Conservation (phyloP, 148 eudicot genomes). For the Camellia lanceoleosa region DNA sequence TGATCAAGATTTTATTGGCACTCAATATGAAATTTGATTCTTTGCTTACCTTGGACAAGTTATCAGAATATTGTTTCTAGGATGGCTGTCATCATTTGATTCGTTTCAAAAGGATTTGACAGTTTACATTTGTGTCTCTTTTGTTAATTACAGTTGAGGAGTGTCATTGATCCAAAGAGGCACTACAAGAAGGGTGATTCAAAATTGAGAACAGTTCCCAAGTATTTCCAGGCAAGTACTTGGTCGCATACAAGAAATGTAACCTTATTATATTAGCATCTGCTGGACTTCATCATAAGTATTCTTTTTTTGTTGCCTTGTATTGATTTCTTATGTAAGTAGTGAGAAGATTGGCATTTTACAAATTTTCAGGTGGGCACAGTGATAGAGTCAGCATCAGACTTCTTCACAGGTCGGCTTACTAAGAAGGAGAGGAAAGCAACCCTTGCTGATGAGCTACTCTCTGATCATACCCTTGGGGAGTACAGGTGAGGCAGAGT, state of each 20-base stretch:
- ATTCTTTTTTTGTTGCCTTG: background rate
- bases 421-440: conserved; percentile 82
- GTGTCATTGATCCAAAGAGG: conserved; percentile 91
- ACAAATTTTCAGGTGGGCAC: conserved; percentile 66
- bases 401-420: conserved; percentile 62
- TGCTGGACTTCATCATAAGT: background rate
- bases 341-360: background rate
- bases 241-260: background rate
- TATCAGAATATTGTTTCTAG: background rate
- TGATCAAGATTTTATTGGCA: background rate
- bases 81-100: background rate
- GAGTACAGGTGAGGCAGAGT: conserved; percentile 52
- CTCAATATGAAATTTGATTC: background rate
- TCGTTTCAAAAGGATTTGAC: conserved; percentile 6
- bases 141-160: conserved; percentile 56
- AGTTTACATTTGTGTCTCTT: background rate
- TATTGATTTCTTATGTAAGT: background rate
- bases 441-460: conserved; percentile 81
- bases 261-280: background rate
- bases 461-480: conserved; percentile 49
- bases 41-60: background rate
- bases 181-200: conserved; percentile 89
- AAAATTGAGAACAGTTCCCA: conserved; percentile 68
- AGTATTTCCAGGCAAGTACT: conserved; percentile 73
- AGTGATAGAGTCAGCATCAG: conserved; percentile 65